A percentile compares a stretch with the other conserved stretches of the same genome.
Conservation (phyloP, 1,284 basidiomycete genomes). For the Boletus sp. region DNA sequence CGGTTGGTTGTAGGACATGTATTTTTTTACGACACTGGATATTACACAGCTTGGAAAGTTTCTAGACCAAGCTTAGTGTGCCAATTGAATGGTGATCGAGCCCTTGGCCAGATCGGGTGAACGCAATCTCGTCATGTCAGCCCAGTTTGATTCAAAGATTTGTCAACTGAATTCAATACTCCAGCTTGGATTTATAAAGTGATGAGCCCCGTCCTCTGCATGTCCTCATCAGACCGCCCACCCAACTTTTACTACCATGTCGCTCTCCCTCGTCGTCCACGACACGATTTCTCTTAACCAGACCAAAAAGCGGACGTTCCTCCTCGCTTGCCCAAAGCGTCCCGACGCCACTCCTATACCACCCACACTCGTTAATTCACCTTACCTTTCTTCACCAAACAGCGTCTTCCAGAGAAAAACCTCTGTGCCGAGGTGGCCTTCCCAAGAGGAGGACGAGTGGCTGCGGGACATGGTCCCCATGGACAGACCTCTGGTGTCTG, state of each 20-base stretch:
- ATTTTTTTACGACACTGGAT: slow-evolving; percentile 13
- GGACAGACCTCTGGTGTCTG: slow-evolving; percentile 5
- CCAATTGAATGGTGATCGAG: slow-evolving; percentile 27
- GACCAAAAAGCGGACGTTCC: slow-evolving; percentile 17
- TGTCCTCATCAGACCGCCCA: slow-evolving; percentile 13
- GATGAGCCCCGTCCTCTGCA: not conserved
- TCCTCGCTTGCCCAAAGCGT: slow-evolving; percentile 14
- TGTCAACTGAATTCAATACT: slow-evolving; percentile 25
- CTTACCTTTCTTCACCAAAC: slow-evolving; percentile 46
- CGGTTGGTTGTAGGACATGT: slow-evolving; percentile 14
- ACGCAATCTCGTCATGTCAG: slow-evolving; percentile 28
- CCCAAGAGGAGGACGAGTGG: slow-evolving; percentile 53
- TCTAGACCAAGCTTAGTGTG: slow-evolving; percentile 26
- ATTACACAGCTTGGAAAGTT: slow-evolving; percentile 17
- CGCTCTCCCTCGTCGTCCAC: slow-evolving; percentile 15
- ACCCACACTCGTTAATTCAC: slow-evolving; percentile 52
- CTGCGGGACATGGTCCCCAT: slow-evolving; percentile 57
- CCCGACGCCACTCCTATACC: slow-evolving; percentile 44
- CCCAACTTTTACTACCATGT: slow-evolving; percentile 14
- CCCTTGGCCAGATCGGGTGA: slow-evolving; percentile 14
- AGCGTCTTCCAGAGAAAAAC: slow-evolving; percentile 44
- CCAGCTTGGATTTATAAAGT: slow-evolving; percentile 20
- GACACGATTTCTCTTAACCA: slow-evolving; percentile 8
- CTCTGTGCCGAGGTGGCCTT: slow-evolving; percentile 36
- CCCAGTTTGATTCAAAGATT: slow-evolving; percentile 18